Evolutionary conservation across 192 early-diverging fungal species (phyloP), one percentile per base, ranked within the genome.

Genomic region (Coemansia sp.): DNA sequence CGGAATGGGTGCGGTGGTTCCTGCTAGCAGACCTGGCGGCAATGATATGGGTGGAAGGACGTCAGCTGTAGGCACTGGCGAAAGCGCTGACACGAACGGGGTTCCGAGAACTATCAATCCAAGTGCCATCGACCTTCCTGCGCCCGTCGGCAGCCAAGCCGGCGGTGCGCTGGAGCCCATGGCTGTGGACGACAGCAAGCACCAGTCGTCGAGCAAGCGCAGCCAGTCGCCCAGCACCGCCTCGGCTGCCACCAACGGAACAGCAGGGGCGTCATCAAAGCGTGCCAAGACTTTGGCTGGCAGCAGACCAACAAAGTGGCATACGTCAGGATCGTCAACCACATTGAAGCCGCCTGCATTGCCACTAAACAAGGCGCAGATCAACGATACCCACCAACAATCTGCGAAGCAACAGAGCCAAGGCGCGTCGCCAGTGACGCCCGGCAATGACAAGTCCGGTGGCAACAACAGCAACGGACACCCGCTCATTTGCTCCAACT

Each of bases 401-500:
- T 23, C 21, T 2, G 52, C 30, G 2, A 55, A 55, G 13, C 26
- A 55, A 15, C 29, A 5, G 30, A 28, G 16, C 52, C 52, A 33
- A 23, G 26, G 23, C 10, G 46, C 0, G 21, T 49, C 46, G 46
- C 7, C 46, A 12, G 7, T 21, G 5, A 1, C 46, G 0, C 7
- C 46, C 10, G 13, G 46, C 46, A 49, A 49, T 13, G 46, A 25
- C 46, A 34, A 33, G 12, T 42, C 39, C 16, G 48, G 61, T 15
- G 33, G 8, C 60, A 71, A 56, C 55, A 67, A 63, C 59, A 63
- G 64, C 48, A 77, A 71, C 40, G 70, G 72, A 0, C 66, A 61
- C n/a, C 58, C 73, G 3, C 68, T 70, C 23, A 53, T 74, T 12
- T 96, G 94, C 67, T 81, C 78, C 23, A 95, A 97, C 82, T 98